Conservation (phyloP, 2,329 filamentous ascomycete species). For the Botrytis byssoidea region DNA sequence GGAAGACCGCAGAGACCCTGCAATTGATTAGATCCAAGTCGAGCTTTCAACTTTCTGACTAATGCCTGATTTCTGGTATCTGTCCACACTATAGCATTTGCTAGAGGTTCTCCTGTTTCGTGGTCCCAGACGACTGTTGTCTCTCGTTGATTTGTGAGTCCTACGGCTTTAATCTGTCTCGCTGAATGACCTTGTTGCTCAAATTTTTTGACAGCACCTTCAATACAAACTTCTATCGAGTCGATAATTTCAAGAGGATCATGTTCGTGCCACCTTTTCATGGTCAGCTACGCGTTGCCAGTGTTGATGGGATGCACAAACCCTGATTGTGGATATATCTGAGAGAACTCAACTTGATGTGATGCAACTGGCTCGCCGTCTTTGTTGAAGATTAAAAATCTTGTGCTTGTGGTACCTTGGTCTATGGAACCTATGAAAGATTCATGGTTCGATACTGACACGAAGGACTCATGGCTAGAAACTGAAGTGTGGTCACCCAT, state of each 20-base stretch:
- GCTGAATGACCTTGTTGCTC: slow-evolving; percentile 64
- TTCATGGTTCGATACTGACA: slow-evolving; percentile 39
- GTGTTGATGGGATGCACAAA: slow-evolving; percentile 43
- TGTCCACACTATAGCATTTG: slow-evolving; percentile 88
- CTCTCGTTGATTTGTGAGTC: slow-evolving; percentile 82
- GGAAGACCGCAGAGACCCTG: slow-evolving; percentile 74
- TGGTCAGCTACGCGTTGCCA: slow-evolving; percentile 1
- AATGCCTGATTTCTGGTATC: slow-evolving; percentile 74
- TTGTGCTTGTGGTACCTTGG: slow-evolving; percentile 74
- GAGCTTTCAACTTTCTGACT: slow-evolving; percentile 72
- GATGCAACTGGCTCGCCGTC: slow-evolving; percentile 66
- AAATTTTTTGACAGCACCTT: slow-evolving; percentile 71
- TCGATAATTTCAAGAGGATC: slow-evolving; percentile 73
- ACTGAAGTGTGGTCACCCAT: slow-evolving; percentile 19
- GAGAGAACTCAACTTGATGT: slow-evolving; percentile 74
- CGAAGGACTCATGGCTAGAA: slow-evolving; percentile 45
- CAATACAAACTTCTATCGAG: slow-evolving; percentile 77
- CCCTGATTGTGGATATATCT: slow-evolving; percentile 74
- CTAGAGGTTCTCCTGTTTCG: slow-evolving; percentile 73
- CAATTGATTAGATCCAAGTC: slow-evolving; percentile 66
- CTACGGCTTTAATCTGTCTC: slow-evolving; percentile 71
- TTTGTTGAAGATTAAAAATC: slow-evolving; percentile 76
- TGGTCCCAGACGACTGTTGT: slow-evolving; percentile 84
- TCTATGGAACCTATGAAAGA: slow-evolving; percentile 74
- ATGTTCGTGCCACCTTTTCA: slow-evolving; percentile 80